Evolutionary conservation across 345 rosid genomes (phyloP), one percentile per base, ranked within the genome.

Genomic region (Eutrema heterophyllum): DNA sequence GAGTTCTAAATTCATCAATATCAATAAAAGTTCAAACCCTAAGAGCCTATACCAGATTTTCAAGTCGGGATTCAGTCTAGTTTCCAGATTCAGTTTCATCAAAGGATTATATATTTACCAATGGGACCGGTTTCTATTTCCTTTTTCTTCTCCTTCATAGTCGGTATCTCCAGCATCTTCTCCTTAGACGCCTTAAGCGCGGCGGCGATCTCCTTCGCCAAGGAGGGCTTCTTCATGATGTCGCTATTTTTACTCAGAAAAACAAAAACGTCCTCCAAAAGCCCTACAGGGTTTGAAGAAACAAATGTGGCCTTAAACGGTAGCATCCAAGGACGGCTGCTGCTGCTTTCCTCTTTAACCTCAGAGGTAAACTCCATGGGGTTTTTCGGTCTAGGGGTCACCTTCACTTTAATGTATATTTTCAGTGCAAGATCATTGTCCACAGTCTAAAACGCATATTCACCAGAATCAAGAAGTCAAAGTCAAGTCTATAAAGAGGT

Each of bases 361-460:
- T 26, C 16, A 26, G 45, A 52, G 71, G 91, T 88, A 40, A 94
- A 88, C 75, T 93, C 96, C 98, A 94, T 94, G 29, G 27, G 0
- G 4, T 11, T 18, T 33, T 33, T 50, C 30, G 41, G 41, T 67
- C 26, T 16, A 16, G 54, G 21, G 55, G 99, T 95, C 63, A 96
- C 99, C 81, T 98, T 86, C 48, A 98, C 99, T 85, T 96, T 96
- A 64, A 92, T 92, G 79, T 89, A 96, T 77, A 96, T 92, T 80
- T 96, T 96, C 73, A 96, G 73, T 1, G 99, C 99, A 71, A 96
- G 99, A 78, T 96, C 99, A 82, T 96, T 96, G 84, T 96, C 99
- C 80, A 96, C 99, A 48, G 99, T 96, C 99, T 96, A 73, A 75
- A 85, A 70, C 51, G 98, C 85, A 18, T 18, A 18, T 18, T 18